A percentile compares a stretch with the other conserved stretches of the same genome.
phyloP scores from a whole-genome alignment of 1,284 basidiomycete genomes.

The Malassezia cuniculi region DNA sequence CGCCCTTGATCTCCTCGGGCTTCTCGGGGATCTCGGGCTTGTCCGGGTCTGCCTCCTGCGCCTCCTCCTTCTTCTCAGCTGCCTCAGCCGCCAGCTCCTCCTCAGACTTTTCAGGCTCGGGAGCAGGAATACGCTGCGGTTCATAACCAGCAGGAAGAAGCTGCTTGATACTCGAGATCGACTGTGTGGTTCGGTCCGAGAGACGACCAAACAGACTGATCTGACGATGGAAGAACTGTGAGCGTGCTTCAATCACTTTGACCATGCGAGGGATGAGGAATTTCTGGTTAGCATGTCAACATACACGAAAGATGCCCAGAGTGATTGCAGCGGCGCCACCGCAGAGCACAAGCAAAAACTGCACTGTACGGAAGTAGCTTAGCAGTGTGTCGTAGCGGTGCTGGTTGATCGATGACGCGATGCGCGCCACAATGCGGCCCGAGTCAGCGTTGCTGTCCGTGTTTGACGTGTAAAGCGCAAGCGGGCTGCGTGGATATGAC shows the following conservation, averaged over 20 bases:
- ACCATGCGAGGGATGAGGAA: constrained; percentile 32
- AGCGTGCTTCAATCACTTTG: constrained; percentile 26
- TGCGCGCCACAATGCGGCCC: constrained; percentile 7
- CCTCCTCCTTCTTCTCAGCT: neutral
- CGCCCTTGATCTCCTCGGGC: constrained; percentile 1
- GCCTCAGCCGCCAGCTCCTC: constrained; percentile 18
- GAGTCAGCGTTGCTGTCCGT: constrained; percentile 5
- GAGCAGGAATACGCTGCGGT: constrained; percentile 1
- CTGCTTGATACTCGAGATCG: constrained; percentile 7
- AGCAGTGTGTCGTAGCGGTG: constrained; percentile 36
- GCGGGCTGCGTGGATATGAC: constrained; percentile 33
- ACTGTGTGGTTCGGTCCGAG: constrained; percentile 12
- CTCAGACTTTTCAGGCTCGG: too few species aligned
- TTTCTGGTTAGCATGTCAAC: constrained; percentile 2
- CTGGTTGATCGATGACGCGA: constrained; percentile 6
- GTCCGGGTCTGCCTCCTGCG: neutral
- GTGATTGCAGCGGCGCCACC: constrained; percentile 27
- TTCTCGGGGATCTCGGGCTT: neutral
- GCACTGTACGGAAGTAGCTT: constrained; percentile 30
- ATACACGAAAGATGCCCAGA: constrained; percentile 26
- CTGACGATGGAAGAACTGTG: constrained; percentile 26
- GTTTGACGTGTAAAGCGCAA: constrained; percentile 28
- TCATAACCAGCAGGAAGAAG: constrained; percentile 9
- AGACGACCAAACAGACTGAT: constrained; percentile 22
- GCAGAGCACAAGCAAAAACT: constrained; percentile 32